Evolutionary conservation across 192 early-diverging fungal species (phyloP), one percentile per base, ranked within the genome.

Genomic region (Bifiguratus adelaidae): DNA sequence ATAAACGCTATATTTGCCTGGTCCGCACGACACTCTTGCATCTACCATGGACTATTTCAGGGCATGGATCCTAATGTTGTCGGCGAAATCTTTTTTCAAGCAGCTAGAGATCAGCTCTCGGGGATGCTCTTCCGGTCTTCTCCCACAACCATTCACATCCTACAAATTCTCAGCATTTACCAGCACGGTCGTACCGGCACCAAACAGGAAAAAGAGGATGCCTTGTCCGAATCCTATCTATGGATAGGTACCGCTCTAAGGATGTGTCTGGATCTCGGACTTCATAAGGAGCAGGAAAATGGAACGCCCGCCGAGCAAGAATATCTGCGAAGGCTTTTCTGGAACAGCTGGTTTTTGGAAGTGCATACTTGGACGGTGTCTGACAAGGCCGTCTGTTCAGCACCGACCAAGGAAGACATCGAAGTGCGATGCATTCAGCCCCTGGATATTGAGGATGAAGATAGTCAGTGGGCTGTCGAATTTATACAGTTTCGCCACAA

Each of bases 201-300:
- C 38, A 57, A 29, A 30, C n/a, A n/a, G n/a, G n/a, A n/a, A n/a
- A n/a, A n/a, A n/a, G n/a, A n/a, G n/a, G n/a, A n/a, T n/a, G 48
- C 48, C 0, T 43, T 44, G 34, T 55, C 52, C 7, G 59, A 53
- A 27, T 52, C 59, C 0, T 61, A 61, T 11, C 46, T 54, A 16
- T 55, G 41, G n/a, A 33, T 61, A 19, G 59, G 59, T 1, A 21
- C 55, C 7, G 59, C 59, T 33, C 54, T 61, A n/a, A 52, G 59
- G 13, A 61, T 61, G 59, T 37, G 42, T 3, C 41, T 61, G 11
- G 59, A 61, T 41, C 30, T 61, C 18, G 43, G 53, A n/a, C 30
- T 61, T 18, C 53, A 61, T 30, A 44, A 50, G 23, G 41, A 48
- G 19, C 27, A 32, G n/a, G 30, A 56, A 22, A 6, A 33, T 11